Conservation (phyloP, 2,329 filamentous ascomycete genomes). For the Penicillium sp. region DNA sequence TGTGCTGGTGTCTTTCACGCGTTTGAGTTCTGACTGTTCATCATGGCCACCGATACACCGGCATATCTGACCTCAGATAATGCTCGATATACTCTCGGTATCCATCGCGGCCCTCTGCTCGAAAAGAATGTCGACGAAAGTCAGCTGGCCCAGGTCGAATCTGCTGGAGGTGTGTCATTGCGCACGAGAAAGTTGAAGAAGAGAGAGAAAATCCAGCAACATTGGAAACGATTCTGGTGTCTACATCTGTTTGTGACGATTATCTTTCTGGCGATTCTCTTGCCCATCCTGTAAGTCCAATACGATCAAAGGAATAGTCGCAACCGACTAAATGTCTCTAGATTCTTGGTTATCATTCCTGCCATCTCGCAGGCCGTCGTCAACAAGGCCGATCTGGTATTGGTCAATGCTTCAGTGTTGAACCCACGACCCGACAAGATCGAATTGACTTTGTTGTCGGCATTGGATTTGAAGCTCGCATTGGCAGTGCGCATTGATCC, state of each 20-base stretch:
- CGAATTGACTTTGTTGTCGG: conserved; percentile 34
- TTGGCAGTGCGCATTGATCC: conserved; percentile 39
- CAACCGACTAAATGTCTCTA: conserved; percentile 12
- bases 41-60: conserved; percentile 26
- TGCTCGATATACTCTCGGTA: conserved; percentile 32
- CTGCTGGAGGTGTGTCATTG: conserved; percentile 27
- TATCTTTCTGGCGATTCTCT: conserved; percentile 39
- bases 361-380: conserved; percentile 41
- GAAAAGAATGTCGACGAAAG: conserved; percentile 17
- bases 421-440: conserved; percentile 35
- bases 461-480: conserved; percentile 36
- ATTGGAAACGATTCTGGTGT: conserved; percentile 41
- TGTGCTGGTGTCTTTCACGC: background rate
- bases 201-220: conserved; percentile 30
- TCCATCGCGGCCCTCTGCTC: conserved; percentile 30
- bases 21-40: conserved; percentile 1
- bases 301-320: background rate
- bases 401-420: conserved; percentile 35
- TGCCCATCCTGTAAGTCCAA: conserved; percentile 39
- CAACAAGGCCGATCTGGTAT: conserved; percentile 36
- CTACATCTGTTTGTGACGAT: conserved; percentile 35
- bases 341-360: conserved; percentile 42
- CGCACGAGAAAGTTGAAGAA: conserved; percentile 24
- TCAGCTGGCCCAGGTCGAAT: conserved; percentile 30
- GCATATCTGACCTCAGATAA: conserved; percentile 26